Conservation (phyloP, 2,329 filamentous ascomycete genomes). For the Penicillium sp. region DNA sequence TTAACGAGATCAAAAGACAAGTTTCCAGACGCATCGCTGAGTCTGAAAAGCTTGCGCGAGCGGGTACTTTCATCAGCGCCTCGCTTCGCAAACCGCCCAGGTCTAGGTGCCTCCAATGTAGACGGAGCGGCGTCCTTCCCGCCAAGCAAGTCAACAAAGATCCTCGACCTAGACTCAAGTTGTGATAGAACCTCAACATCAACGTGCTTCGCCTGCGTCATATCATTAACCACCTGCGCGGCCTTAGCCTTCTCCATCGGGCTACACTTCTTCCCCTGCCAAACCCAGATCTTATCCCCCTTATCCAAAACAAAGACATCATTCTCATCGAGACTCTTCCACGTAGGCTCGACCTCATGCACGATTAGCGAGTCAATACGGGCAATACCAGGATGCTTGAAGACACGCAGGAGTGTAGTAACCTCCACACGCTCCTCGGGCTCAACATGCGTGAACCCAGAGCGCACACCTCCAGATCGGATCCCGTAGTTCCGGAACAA, state of each 20-base stretch:
- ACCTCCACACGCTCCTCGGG: conserved; percentile 45
- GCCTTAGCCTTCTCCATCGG: conserved; percentile 69
- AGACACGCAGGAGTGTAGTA: conserved; percentile 59
- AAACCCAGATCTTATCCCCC: conserved; percentile 65
- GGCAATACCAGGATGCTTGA: conserved; percentile 55
- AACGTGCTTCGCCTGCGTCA: conserved; percentile 58
- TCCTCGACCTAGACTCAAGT: conserved; percentile 49
- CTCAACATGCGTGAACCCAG: conserved; percentile 65
- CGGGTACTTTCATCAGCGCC: conserved; percentile 16
- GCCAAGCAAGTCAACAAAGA: conserved; percentile 58
- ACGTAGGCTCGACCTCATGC: conserved; percentile 62
- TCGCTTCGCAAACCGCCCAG: conserved; percentile 26
- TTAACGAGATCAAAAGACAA: conserved; percentile 59
- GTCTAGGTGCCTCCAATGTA: conserved; percentile 45
- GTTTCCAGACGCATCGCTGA: conserved; percentile 60
- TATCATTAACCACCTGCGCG: conserved; percentile 60
- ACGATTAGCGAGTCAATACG: conserved; percentile 56
- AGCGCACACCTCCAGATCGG: conserved; percentile 58
- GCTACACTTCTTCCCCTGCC: conserved; percentile 64
- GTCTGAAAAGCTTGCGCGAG: conserved; percentile 55
- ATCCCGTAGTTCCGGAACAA: conserved; percentile 63
- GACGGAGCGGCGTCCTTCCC: conserved; percentile 45
- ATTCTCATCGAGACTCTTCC: conserved; percentile 61
- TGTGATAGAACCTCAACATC: conserved; percentile 66
- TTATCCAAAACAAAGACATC: conserved; percentile 66